phyloP scores from a whole-genome alignment of 2,329 filamentous ascomycete genomes.

The Lachnellula arida region DNA sequence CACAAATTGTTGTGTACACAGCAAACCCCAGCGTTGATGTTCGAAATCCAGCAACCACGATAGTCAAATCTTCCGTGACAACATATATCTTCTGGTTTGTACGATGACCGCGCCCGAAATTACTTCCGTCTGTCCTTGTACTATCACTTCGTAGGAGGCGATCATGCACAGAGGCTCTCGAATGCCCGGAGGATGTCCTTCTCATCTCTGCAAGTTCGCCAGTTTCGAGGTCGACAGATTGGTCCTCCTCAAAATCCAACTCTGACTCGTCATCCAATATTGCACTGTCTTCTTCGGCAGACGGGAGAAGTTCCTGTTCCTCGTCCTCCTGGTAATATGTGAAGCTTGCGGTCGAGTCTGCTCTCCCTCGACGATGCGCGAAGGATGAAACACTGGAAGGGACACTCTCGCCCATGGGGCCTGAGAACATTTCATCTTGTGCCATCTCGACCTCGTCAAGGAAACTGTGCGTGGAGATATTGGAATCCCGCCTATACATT shows the following conservation, averaged over 20 bases:
- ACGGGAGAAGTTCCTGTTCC: constrained; percentile 45
- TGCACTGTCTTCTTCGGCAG: constrained; percentile 35
- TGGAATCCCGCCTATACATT: constrained; percentile 63
- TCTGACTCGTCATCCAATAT: constrained; percentile 38
- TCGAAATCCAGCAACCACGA: constrained; percentile 86
- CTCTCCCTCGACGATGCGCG: constrained; percentile 72
- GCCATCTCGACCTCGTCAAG: constrained; percentile 99
- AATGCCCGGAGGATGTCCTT: constrained; percentile 59
- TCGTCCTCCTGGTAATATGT: constrained; percentile 77
- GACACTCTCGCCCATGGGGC: constrained; percentile 92
- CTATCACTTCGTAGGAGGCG: constrained; percentile 71
- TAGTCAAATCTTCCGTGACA: constrained; percentile 86
- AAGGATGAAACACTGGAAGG: constrained; percentile 92
- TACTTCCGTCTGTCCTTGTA: constrained; percentile 61
- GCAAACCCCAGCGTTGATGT: constrained; percentile 68
- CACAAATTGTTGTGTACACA: constrained; percentile 66
- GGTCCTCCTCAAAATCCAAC: constrained; percentile 29
- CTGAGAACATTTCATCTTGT: constrained; percentile 91
- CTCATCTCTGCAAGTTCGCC: constrained; percentile 42
- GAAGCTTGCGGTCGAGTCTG: constrained; percentile 84
- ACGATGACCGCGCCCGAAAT: constrained; percentile 54
- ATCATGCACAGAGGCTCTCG: constrained; percentile 51
- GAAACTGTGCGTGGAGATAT: constrained; percentile 72
- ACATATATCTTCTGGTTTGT: constrained; percentile 90
- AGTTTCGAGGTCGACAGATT: constrained; percentile 31